Base-by-base conservation (phyloP, 78 protist genomes). In the Dictyostelium brefeldianum region DNA sequence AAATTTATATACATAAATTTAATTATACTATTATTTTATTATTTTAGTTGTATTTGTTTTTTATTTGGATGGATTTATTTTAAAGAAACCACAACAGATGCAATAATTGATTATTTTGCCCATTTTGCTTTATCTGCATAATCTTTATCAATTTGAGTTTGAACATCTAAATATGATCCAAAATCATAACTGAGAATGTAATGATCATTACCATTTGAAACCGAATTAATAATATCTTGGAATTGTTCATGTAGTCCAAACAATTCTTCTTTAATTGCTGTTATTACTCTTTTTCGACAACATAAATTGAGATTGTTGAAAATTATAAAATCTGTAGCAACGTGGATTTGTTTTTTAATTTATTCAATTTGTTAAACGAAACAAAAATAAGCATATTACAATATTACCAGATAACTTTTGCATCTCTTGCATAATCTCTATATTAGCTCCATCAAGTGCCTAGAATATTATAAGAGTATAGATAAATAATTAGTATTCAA, bases 401-500 rank as follows among this genome's bases (percentile, higher is more conserved):
- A n/a, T 96, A 1, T 57, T 59, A 18, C 98, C 98, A 36, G 43
- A 36, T 36, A 36, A 1, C 43, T 36, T 36, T 36, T 36, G 1
- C 51, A 96, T 81, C 50, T 91, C 97, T 57, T 97, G 96, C 83
- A 70, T 22, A 78, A 98, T 97, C 85, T 98, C 99, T n/a, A 98
- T 91, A 79, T 96, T 97, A 74, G 99, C 99, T 18, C 99, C 99
- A 64, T 98, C 99, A 43, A 93, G 20, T 98, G 1, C 43, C 43
- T 36, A 36, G 2, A 3, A 2, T 36, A 36, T 36, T 36, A 36
- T 36, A 36, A 36, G 43, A 36, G 43, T 3, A 36, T 3, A 3
- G 43, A 36, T 36, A 36, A 36, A 36, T 36, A 36, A 36, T 36
- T 36, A 36, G 43, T 2, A 36, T 2, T 3, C n/a, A n/a, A n/a